Evolutionary conservation across 78 protist genomes (phyloP).

Genomic region (Capsaspora owczarzaki): DNA sequence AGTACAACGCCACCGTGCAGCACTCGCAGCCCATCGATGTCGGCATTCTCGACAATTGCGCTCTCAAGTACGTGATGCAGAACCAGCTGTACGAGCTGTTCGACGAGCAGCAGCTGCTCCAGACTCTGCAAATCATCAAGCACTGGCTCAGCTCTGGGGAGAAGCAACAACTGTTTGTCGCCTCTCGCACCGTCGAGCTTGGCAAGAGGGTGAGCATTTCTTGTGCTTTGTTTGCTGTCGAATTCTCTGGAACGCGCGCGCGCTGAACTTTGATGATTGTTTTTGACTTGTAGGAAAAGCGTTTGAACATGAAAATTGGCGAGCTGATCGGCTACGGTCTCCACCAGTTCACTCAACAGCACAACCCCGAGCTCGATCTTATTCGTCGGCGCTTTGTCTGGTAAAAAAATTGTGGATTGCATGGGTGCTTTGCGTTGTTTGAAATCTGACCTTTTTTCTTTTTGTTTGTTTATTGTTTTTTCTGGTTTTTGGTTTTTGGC

Average conservation of each 20-base stretch:
- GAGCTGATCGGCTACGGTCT: slow-evolving; percentile 1
- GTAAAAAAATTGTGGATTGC: background rate
- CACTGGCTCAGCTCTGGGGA: background rate
- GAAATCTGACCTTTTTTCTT: background rate
- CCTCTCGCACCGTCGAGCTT: background rate
- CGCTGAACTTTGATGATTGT: background rate
- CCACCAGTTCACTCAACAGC: background rate
- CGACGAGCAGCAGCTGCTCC: background rate
- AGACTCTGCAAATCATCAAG: background rate
- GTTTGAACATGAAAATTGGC: background rate
- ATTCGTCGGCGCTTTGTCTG: background rate
- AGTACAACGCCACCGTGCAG: too few species aligned
- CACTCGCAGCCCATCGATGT: too few species aligned
- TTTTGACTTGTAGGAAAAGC: background rate
- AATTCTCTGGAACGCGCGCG: background rate
- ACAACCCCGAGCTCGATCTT: background rate
- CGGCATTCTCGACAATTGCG: background rate
- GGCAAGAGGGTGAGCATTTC: background rate
- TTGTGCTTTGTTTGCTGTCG: background rate
- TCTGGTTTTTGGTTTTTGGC: background rate
- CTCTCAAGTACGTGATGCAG: background rate
- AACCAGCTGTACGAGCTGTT: background rate
- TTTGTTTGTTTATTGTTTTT: too few species aligned
- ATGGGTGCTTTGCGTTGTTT: background rate
- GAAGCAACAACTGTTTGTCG: background rate